Conservation (phyloP, 176 grass and related monocot species). For the Calamus simplicifolius region DNA sequence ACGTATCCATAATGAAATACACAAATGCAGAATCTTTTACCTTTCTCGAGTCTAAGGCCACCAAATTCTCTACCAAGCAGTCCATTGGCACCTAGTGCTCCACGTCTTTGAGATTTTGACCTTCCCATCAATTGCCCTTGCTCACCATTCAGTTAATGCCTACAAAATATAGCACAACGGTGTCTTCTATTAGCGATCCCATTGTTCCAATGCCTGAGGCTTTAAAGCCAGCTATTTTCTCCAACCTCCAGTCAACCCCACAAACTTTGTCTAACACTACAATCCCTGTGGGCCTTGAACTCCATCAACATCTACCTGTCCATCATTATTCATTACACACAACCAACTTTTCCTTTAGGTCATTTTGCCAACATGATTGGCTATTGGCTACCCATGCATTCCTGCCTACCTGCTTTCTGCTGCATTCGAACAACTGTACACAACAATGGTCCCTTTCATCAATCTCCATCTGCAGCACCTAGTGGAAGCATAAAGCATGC, state of each 20-base stretch:
- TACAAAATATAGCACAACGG: constrained; percentile 58
- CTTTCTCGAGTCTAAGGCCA: constrained; percentile 76
- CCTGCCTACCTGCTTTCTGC: constrained; percentile 61
- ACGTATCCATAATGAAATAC: constrained; percentile 56
- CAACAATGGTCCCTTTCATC: constrained; percentile 81
- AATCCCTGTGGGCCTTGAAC: constrained; percentile 35
- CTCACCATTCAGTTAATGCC: constrained; percentile 52
- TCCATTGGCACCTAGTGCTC: constrained; percentile 54
- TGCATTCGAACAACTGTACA: constrained; percentile 72
- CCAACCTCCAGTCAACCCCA: constrained; percentile 40
- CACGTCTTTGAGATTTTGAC: constrained; percentile 68
- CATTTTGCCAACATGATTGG: constrained; percentile 83
- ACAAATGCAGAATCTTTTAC: constrained; percentile 65
- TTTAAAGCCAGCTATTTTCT: constrained; percentile 61
- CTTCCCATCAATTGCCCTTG: constrained; percentile 52
- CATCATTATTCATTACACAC: constrained; percentile 95
- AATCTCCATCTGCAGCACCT: constrained; percentile 52
- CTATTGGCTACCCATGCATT: no score
- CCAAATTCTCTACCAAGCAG: constrained; percentile 62
- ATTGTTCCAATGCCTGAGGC: constrained; percentile 64
- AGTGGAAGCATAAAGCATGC: constrained; percentile 60
- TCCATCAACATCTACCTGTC: constrained; percentile 68
- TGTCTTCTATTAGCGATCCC: constrained; percentile 55
- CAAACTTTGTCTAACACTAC: constrained; percentile 56
- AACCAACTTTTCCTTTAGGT: constrained; percentile 67